Evolutionary conservation across 345 rosid species (phyloP), one percentile per base, ranked within the genome.

Genomic region (Aquilaria malaccensis): DNA sequence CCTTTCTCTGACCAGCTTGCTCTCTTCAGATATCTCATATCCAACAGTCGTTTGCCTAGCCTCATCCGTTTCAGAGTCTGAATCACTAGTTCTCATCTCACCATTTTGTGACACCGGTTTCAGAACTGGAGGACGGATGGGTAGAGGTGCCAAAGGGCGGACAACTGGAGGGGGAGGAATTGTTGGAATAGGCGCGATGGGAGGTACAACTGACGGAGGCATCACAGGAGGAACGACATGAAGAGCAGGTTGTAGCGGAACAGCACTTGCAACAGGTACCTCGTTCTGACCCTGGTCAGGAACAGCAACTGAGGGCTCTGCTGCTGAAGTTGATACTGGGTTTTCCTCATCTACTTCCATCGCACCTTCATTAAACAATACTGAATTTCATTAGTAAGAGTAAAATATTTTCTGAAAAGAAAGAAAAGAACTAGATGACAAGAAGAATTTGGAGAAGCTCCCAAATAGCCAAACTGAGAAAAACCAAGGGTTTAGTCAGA

Each of bases 291-390:
- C 52, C 22, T 22, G 22, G 56, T 76, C 76, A 10, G 60, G 52
- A 3, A 67, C 64, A 46, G 79, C 69, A 55, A 53, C 52, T 22
- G 87, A 65, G 55, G 83, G 47, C 65, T 70, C 77, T 15, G 71
- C 69, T 6, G 68, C 66, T 41, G 77, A 64, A 59, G 72, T 58
- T 59, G 79, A 72, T 30, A 74, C 59, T 6, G 53, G 62, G 50
- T 68, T 73, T 67, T 85, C 88, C 56, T 85, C 89, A 48, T 81
- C 86, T n/a, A 79, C 72, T 41, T 69, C 87, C 98, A 92, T 92
- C 65, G 61, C 56, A 59, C 74, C 82, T 69, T 50, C 41, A 37
- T 4, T 9, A 37, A 9, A 37, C 7, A 37, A 37, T 4, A 5
- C 43, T 4, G 43, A 37, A 9, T 37, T 37, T 9, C 43, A 37